These are phyloP conservation scores for Typha latifolia DNA, from an alignment of 176 grass and related monocot species.

Conservation along the genomic window DNA sequence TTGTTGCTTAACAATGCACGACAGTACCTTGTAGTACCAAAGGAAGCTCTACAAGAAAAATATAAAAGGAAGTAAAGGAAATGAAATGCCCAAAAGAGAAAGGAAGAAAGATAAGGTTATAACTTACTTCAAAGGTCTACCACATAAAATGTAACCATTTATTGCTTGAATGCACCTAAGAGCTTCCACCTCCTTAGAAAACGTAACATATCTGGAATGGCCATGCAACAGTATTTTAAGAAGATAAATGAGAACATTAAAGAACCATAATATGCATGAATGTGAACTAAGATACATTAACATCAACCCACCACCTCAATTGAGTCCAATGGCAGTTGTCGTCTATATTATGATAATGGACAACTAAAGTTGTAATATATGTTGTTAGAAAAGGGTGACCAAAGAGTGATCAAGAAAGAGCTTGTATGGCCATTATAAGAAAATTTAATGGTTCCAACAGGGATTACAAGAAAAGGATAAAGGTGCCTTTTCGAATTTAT, in stretches of 20 bases:
- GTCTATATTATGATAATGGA: too few relatives aligned
- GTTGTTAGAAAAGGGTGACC: background rate
- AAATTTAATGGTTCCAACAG: background rate
- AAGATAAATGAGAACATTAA: too few relatives aligned
- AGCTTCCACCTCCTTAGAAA: slow-evolving; percentile 46
- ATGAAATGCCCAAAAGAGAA: background rate
- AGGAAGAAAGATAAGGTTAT: slow-evolving; percentile 2
- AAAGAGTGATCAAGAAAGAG: background rate
- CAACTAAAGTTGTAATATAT: too few relatives aligned
- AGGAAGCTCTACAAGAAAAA: slow-evolving; percentile 45
- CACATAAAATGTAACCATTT: slow-evolving; percentile 50
- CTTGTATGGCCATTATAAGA: background rate
- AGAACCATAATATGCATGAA: too few relatives aligned
- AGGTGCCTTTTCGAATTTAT: too few relatives aligned
- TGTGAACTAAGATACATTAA: too few relatives aligned
- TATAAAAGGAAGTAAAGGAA: slow-evolving; percentile 4
- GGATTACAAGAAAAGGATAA: background rate
- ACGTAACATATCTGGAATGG: slow-evolving; percentile 48
- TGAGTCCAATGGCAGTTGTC: too few relatives aligned
- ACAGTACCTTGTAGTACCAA: slow-evolving; percentile 70
- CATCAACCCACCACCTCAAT: too few relatives aligned
- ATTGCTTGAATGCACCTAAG: slow-evolving; percentile 40
- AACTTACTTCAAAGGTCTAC: slow-evolving; percentile 50
- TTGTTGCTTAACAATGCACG: slow-evolving; percentile 49
- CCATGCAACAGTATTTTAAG: too few relatives aligned